Percentiles rank a stretch among this genome's conserved stretches.
These are phyloP conservation scores for Suhomyces taliae DNA, from an alignment of 1,139 yeast genomes.

Conservation along the genomic window DNA sequence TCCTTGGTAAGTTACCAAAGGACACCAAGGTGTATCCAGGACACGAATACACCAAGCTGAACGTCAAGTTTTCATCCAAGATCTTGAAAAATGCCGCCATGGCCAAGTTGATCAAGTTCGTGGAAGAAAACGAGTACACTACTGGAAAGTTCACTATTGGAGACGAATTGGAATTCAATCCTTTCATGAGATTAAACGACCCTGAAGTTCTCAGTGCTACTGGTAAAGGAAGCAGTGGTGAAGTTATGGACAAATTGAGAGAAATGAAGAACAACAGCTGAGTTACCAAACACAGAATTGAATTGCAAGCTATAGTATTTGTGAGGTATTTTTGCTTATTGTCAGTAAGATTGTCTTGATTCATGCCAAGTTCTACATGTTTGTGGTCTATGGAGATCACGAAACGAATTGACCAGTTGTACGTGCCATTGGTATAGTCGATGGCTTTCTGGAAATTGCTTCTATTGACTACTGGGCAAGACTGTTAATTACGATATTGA, in stretches of 20 bases:
- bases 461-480: too few relatives aligned
- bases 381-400: too few relatives aligned
- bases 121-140: constrained; percentile 60
- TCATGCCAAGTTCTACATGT: too few relatives aligned
- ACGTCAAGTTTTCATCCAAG: constrained; percentile 71
- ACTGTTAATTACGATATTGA: too few relatives aligned
- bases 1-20: constrained; percentile 61
- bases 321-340: too few relatives aligned
- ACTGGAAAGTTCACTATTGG: constrained; percentile 83
- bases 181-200: constrained; percentile 78
- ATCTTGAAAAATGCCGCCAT: constrained; percentile 61
- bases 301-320: too few relatives aligned
- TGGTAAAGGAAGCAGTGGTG: constrained; percentile 36
- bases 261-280: constrained; percentile 64
- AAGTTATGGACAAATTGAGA: constrained; percentile 67
- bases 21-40: constrained; percentile 85
- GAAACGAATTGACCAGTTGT: too few relatives aligned
- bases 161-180: constrained; percentile 82
- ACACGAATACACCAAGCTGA: constrained; percentile 88
- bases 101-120: constrained; percentile 50
- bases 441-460: too few relatives aligned
- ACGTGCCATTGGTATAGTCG: too few relatives aligned
- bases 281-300: background rate
- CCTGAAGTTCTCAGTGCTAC: constrained; percentile 52
- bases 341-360: too few relatives aligned